Conservation (phyloP, 2,329 filamentous ascomycete genomes). For the Dryadomyces sulphureus region DNA sequence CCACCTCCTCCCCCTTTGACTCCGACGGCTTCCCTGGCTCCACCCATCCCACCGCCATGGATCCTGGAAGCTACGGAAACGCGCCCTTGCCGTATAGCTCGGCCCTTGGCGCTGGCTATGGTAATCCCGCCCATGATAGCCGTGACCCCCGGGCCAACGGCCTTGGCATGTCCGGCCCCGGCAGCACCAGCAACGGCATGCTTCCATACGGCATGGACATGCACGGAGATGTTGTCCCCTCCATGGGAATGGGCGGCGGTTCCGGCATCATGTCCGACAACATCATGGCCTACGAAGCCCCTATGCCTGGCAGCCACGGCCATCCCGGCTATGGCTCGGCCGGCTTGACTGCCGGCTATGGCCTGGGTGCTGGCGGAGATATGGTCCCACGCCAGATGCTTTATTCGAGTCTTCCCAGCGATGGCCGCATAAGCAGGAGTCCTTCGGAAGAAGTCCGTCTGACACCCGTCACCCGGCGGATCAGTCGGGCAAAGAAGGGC, state of each 20-base stretch:
- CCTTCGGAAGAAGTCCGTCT: background rate
- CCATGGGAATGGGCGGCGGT: background rate
- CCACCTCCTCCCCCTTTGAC: background rate
- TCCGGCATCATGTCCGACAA: background rate
- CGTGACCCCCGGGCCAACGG: background rate
- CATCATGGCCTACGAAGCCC: background rate
- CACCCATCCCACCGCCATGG: background rate
- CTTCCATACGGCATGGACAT: background rate
- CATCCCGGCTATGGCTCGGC: background rate
- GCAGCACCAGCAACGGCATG: background rate
- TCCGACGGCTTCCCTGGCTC: background rate
- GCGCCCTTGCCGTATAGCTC: background rate
- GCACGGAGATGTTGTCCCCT: background rate
- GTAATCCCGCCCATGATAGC: background rate
- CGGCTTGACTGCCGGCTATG: background rate
- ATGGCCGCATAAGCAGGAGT: background rate
- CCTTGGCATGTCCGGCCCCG: too few relatives aligned
- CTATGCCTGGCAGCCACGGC: background rate
- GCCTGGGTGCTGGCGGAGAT: background rate
- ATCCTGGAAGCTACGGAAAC: background rate
- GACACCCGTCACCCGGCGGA: conserved; percentile 1
- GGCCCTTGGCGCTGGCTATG: background rate
- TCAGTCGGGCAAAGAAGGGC: conserved; percentile 1
- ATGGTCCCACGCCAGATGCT: background rate
- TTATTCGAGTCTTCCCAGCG: background rate